Conservation (phyloP, 148 eudicot species). For the Cornus kousa region DNA sequence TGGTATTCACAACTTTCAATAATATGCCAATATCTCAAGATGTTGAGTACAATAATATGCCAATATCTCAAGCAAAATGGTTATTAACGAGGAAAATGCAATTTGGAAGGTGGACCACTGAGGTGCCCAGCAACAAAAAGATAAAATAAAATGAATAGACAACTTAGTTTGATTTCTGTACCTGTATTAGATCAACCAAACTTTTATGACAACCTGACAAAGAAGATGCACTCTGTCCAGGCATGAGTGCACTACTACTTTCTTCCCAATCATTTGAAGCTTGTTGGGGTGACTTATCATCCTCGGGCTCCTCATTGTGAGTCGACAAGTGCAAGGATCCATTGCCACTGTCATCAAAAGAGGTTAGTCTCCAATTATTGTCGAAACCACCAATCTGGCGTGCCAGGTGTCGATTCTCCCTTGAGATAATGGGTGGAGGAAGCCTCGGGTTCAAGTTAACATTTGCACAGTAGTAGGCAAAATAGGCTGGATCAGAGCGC, state of each 20-base stretch:
- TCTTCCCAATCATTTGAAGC: constrained; percentile 42
- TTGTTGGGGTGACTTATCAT: constrained; percentile 58
- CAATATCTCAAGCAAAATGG: not conserved
- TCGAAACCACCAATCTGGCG: constrained; percentile 19
- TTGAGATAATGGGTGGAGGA: constrained; percentile 41
- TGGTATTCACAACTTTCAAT: not conserved
- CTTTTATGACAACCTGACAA: constrained; percentile 37
- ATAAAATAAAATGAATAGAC: not conserved
- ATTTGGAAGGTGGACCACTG: constrained; percentile 1
- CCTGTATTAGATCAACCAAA: constrained; percentile 53
- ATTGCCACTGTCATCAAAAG: constrained; percentile 51
- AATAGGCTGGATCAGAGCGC: constrained; percentile 46
- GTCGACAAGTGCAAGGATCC: constrained; percentile 51
- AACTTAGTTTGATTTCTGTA: constrained; percentile 14
- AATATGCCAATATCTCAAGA: not conserved
- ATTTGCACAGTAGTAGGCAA: constrained; percentile 35
- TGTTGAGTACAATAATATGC: not conserved
- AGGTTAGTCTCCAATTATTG: constrained; percentile 40
- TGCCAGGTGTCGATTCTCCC: constrained; percentile 30
- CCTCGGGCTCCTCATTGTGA: constrained; percentile 83
- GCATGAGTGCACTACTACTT: constrained; percentile 23
- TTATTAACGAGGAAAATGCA: not conserved
- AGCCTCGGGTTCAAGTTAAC: constrained; percentile 47
- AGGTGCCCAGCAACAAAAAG: not conserved
- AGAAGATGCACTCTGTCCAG: constrained; percentile 34